phyloP scores from a whole-genome alignment of 78 protist species.

The Protostelium mycophagum region DNA sequence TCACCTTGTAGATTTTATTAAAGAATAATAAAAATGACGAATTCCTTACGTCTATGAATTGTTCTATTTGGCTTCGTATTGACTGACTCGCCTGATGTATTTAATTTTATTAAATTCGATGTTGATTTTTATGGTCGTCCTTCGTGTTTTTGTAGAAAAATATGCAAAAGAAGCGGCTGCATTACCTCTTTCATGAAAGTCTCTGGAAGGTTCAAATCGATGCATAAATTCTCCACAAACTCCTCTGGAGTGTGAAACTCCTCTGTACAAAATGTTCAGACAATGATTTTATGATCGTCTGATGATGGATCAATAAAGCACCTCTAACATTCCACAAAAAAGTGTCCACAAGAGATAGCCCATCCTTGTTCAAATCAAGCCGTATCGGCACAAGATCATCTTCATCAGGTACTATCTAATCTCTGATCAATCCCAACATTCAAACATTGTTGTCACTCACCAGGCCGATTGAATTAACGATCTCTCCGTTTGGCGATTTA shows the following conservation, averaged over 20 bases:
- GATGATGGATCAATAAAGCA: too few species aligned
- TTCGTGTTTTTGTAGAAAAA: too few species aligned
- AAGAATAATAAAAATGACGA: too few species aligned
- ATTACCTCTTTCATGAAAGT: not conserved
- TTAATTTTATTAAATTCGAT: too few species aligned
- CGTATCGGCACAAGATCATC: not conserved
- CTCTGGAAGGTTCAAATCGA: not conserved
- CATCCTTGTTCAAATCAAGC: not conserved
- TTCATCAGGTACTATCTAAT: not conserved
- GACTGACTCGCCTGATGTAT: not conserved
- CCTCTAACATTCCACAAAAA: not conserved
- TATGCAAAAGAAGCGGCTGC: too few species aligned
- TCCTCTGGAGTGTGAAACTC: not conserved
- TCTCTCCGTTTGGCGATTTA: not conserved
- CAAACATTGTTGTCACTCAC: not conserved
- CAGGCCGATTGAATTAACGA: not conserved
- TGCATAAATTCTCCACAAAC: not conserved
- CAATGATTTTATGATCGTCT: too few species aligned
- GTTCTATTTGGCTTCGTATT: too few species aligned
- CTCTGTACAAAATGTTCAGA: not conserved
- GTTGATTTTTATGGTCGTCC: not conserved
- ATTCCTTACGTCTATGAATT: too few species aligned
- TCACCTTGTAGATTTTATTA: too few species aligned
- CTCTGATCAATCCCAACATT: not conserved
- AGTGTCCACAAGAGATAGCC: not conserved